Evolutionary conservation across 805 yeast species (phyloP), one percentile per base, ranked within the genome.

Genomic region (Starmerella floris): DNA sequence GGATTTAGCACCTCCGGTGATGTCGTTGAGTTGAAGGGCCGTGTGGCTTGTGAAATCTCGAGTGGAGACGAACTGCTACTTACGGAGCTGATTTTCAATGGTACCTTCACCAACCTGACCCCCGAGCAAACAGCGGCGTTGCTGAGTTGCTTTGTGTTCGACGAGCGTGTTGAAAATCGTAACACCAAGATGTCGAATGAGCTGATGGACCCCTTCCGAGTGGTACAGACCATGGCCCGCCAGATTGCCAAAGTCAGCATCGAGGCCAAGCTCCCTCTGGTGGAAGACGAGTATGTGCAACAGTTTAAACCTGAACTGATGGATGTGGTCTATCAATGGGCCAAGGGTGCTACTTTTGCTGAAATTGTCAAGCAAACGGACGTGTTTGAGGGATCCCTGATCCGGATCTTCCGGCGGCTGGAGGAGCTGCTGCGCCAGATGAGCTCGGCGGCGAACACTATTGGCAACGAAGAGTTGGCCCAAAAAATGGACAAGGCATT

Each of bases 331-430:
- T 84, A 67, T 61, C 82, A 88, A 37, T 91, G 99, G 99, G 84
- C 95, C 61, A 79, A 80, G 58, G 97, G 97, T 17, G 95, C 95
- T 5, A 68, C 91, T 0, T 91, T 91, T 62, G 88, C 96, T 0
- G 95, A 88, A 60, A 88, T 91, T 49, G 88, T 97, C 66, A 88
- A 88, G 62, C 85, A 91, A 95, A 91, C 98, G 0, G 98, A 91
- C 58, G 97, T 91, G 35, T 91, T 88, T 54, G 99, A 91, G 66
- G 99, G 99, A 33, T 80, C 94, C 20, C 70, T 91, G 57, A 88
- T 91, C 51, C 77, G 99, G 60, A 82, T 83, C 76, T 91, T 91
- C 67, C 80, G 91, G 62, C 73, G 98, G 58, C 67, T 91, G 42
- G 98, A 91, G 62, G 99, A 91, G 60, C 71, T 91, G 69, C 66